Base-by-base conservation (phyloP, 2,329 filamentous ascomycete genomes). In the Davidsoniella eucalypti region DNA sequence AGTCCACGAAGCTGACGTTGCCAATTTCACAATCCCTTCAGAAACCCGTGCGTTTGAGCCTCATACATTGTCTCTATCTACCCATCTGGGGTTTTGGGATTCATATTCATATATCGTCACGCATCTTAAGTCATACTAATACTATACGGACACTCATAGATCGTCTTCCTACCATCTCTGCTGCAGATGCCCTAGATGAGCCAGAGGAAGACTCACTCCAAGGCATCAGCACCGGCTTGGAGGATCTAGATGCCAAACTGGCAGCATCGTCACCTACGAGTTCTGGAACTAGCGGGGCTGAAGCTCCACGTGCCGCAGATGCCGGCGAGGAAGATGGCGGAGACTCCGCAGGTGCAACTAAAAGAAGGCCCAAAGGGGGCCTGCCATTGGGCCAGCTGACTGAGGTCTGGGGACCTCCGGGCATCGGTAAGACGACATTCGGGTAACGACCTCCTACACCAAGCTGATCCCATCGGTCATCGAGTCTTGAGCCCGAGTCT, bases 341-440 rank as follows among this genome's bases (percentile, higher is more conserved):
- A 38, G 14, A 37, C 29, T 33, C 29, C 8, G 33, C 5, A 21
- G 5, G 10, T 7, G 37, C 25, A 12, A 14, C 16, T 38, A 43
- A 7, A 3, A 9, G 29, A 33, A 33, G 14, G 26, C 50, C 47
- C 8, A 56, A 54, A 49, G 71, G 73, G 16, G 87, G 87, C 3
- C 69, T 94, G 44, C 73, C 73, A 54, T 76, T 80, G 51, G 86
- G 87, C 12, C 84, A 87, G 61, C 72, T 94, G 40, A 84, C 84
- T 3, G 90, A 96, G 64, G 67, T 94, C 46, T 94, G 85, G 75
- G 90, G 90, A 0, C 87, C 88, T 9, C 82, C 86, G 7, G 88
- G 87, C 1, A 76, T 76, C 23, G 90, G 88, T 26, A 95, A 94
- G 69, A 94, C 87, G 3, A 72, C 82, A 10, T 68, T 95, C 57